Conservation (phyloP, 441 rosid genomes). For the Corymbia citriodora region DNA sequence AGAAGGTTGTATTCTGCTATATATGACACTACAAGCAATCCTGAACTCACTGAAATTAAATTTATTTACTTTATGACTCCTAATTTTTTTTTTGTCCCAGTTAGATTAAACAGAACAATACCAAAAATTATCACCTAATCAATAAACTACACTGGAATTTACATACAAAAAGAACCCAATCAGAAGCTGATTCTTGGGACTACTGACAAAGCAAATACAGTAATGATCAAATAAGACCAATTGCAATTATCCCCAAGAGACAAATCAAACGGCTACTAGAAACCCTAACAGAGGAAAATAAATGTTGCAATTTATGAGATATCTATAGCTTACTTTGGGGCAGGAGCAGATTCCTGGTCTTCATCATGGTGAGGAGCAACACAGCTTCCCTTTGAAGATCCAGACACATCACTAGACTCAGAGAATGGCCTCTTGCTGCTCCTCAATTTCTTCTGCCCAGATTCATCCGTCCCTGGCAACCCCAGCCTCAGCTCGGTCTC, state of each 20-base stretch:
- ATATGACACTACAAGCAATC: not conserved
- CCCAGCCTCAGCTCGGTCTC: constrained; percentile 87
- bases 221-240: not conserved
- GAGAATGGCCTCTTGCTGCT: constrained; percentile 59
- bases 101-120: not conserved
- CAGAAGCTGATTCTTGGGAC: not conserved
- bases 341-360: constrained; percentile 31
- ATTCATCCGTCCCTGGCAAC: constrained; percentile 54
- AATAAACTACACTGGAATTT: not conserved
- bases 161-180: not conserved
- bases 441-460: constrained; percentile 22
- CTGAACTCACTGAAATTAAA: not conserved
- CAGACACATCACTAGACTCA: constrained; percentile 4
- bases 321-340: constrained; percentile 53
- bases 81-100: not conserved
- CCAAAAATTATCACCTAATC: not conserved
- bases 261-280: not conserved
- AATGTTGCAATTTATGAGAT: not conserved
- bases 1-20: not conserved
- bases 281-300: not conserved
- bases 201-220: not conserved
- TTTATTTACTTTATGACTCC: not conserved
- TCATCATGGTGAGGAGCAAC: constrained; percentile 8
- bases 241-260: not conserved
- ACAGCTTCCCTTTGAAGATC: constrained; percentile 2